These are phyloP conservation scores for Coprinopsis strossmayeri DNA, from an alignment of 768 basidiomycete genomes.

Conservation along the genomic window DNA sequence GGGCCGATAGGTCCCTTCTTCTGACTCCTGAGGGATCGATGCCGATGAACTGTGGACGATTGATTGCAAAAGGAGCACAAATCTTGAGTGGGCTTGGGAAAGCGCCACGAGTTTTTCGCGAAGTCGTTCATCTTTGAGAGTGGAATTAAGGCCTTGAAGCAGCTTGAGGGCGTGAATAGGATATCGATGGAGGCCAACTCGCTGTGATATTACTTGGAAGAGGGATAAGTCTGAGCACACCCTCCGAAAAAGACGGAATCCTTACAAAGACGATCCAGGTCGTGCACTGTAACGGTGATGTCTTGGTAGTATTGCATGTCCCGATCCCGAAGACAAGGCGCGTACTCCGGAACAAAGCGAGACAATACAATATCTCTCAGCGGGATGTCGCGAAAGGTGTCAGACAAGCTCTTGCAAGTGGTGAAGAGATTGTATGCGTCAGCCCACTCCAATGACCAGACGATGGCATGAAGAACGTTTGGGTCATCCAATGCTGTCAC, in stretches of 20 bases:
- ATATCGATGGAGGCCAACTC: constrained; percentile 59
- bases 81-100: constrained; percentile 62
- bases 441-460: constrained; percentile 31
- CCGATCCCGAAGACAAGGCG: constrained; percentile 31
- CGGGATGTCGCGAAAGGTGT: constrained; percentile 21
- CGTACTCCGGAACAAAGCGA: constrained; percentile 56
- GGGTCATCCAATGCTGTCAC: constrained; percentile 16
- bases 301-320: constrained; percentile 35
- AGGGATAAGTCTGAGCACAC: constrained; percentile 10
- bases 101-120: constrained; percentile 38
- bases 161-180: constrained; percentile 58
- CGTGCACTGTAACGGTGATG: constrained; percentile 47
- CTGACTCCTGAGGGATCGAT: constrained; percentile 40
- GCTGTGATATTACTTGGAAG: constrained; percentile 55
- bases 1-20: constrained; percentile 25
- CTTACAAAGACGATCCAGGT: constrained; percentile 64
- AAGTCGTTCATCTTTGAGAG: constrained; percentile 25
- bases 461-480: constrained; percentile 19
- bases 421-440: constrained; percentile 32
- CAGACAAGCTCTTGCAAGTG: constrained; percentile 26
- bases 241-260: constrained; percentile 13
- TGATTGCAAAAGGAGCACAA: constrained; percentile 68
- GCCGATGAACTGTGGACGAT: constrained; percentile 56
- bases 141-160: constrained; percentile 33
- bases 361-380: constrained; percentile 34